phyloP scores from a whole-genome alignment of 306 rosid genomes.

The Sophora flavescens region DNA sequence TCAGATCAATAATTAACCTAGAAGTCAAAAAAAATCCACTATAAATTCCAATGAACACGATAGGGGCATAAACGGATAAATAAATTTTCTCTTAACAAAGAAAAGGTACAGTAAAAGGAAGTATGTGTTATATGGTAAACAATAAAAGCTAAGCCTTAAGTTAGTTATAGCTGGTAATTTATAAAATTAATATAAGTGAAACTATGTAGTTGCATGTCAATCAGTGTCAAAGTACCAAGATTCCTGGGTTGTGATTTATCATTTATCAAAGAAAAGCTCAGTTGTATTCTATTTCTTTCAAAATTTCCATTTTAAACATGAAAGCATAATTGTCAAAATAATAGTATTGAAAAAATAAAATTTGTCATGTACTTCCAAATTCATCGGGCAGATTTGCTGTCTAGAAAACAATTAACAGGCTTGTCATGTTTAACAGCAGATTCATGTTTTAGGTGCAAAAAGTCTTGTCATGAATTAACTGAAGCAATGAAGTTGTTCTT shows the following conservation, averaged over 20 bases:
- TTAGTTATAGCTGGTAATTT: background rate
- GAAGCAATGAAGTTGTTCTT: slow-evolving; percentile 10
- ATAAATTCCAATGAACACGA: slow-evolving; percentile 31
- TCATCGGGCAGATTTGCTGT: slow-evolving; percentile 6
- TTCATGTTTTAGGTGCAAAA: slow-evolving; percentile 13
- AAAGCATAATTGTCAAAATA: background rate
- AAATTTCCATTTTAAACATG: background rate
- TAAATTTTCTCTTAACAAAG: slow-evolving; percentile 5
- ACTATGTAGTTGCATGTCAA: slow-evolving; percentile 22
- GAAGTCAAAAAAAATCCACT: slow-evolving; percentile 34
- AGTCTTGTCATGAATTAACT: background rate
- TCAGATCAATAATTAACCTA: slow-evolving; percentile 42
- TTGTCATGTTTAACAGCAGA: background rate
- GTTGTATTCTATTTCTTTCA: slow-evolving; percentile 1
- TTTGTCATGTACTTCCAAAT: slow-evolving; percentile 6
- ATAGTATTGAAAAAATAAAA: background rate
- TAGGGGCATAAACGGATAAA: background rate
- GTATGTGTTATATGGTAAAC: background rate
- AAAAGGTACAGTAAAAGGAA: background rate
- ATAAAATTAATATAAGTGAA: background rate
- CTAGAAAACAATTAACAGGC: background rate
- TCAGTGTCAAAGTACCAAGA: slow-evolving; percentile 19
- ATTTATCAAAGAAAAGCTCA: background rate
- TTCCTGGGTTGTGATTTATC: slow-evolving; percentile 12
- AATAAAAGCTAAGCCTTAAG: background rate